phyloP scores from a whole-genome alignment of 495 filamentous ascomycete genomes.

The Penicillium pulvis region DNA sequence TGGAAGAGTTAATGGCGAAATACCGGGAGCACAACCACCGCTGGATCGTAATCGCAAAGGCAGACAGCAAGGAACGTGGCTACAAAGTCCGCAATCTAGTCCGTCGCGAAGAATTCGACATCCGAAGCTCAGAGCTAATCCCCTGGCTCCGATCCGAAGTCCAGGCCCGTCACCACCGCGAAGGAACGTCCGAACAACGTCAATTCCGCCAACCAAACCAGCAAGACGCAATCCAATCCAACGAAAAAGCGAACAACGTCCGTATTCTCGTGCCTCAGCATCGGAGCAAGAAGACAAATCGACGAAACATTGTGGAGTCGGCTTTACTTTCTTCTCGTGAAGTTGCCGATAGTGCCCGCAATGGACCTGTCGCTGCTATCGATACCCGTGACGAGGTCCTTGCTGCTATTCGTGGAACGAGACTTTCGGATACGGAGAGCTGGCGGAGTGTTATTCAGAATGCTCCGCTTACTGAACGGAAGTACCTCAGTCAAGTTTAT shows the following conservation, averaged over 20 bases:
- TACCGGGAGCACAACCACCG: slow-evolving; percentile 76
- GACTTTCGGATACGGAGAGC: slow-evolving; percentile 77
- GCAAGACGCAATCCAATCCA: slow-evolving; percentile 34
- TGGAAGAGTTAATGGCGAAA: slow-evolving; percentile 69
- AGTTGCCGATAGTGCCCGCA: slow-evolving; percentile 64
- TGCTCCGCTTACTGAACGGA: slow-evolving; percentile 73
- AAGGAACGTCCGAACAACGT: slow-evolving; percentile 50
- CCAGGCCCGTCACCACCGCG: slow-evolving; percentile 70
- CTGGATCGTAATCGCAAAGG: slow-evolving; percentile 86
- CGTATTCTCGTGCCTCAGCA: slow-evolving; percentile 79
- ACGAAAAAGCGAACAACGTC: slow-evolving; percentile 69
- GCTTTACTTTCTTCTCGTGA: slow-evolving; percentile 63
- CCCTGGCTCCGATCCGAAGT: slow-evolving; percentile 80
- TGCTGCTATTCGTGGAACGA: slow-evolving; percentile 72
- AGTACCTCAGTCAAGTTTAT: slow-evolving; percentile 85
- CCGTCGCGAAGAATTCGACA: slow-evolving; percentile 80
- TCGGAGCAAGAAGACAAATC: slow-evolving; percentile 87
- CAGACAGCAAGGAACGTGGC: slow-evolving; percentile 66
- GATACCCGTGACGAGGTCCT: slow-evolving; percentile 88
- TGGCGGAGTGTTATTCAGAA: slow-evolving; percentile 84
- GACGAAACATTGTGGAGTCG: slow-evolving; percentile 80
- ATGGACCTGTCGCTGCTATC: slow-evolving; percentile 81
- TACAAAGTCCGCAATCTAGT: slow-evolving; percentile 76
- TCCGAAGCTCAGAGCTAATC: slow-evolving; percentile 74
- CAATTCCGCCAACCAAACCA: slow-evolving; percentile 51